Evolutionary conservation across 352 stramenopile genomes (phyloP).

Genomic region (Phytophthora cajani): DNA sequence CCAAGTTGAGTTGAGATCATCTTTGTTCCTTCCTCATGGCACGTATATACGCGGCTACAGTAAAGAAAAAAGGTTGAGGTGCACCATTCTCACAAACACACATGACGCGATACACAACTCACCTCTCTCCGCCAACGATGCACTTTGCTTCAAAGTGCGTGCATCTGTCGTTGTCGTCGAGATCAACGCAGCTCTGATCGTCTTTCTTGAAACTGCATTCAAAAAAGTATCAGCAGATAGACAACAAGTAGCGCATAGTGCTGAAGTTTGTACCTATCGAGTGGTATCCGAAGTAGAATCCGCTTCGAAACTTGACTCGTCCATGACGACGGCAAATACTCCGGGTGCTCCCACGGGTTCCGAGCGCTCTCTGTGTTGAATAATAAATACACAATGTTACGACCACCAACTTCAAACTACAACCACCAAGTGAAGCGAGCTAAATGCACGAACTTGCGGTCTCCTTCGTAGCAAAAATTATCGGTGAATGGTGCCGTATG

Average conservation of each 20-base stretch:
- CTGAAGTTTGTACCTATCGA: slow-evolving; percentile 15
- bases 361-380: slow-evolving; percentile 21
- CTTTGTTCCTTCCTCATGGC: slow-evolving; percentile 15
- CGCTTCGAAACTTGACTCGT: slow-evolving; percentile 67
- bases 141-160: slow-evolving; percentile 58
- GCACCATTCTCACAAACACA: neutral
- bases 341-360: slow-evolving; percentile 51
- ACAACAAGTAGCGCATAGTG: neutral
- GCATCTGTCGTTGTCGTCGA: neutral
- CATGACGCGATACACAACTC: neutral
- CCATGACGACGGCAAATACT: slow-evolving; percentile 73
- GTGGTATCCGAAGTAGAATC: slow-evolving; percentile 52
- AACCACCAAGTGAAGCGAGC: neutral
- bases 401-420: neutral
- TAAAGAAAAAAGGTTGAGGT: slow-evolving; percentile 5
- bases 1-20: slow-evolving; percentile 16
- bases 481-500: slow-evolving; percentile 71
- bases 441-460: slow-evolving; percentile 35
- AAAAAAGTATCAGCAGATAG: neutral
- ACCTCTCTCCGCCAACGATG: slow-evolving; percentile 58
- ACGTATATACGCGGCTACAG: slow-evolving; percentile 36
- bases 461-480: slow-evolving; percentile 65
- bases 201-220: neutral
- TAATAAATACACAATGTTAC: neutral
- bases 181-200: neutral